A percentile compares a stretch with the other conserved stretches of the same genome.
Evolutionary conservation across 129 eudicot genomes (phyloP).

Genomic region (Arctium lappa): DNA sequence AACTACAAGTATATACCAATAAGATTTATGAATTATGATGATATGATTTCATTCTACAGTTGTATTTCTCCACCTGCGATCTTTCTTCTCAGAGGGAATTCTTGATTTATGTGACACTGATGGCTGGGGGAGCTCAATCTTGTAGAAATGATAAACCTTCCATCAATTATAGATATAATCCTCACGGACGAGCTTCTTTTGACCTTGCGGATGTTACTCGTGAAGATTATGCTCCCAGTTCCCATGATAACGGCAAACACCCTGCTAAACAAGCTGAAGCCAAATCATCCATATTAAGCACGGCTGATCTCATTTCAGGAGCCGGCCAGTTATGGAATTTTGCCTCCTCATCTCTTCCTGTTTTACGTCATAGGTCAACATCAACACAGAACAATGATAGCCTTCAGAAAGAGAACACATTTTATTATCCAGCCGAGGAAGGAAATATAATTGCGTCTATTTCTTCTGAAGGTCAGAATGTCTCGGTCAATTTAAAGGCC

Average conservation of each 20-base stretch:
- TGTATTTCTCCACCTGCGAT: constrained; percentile 19
- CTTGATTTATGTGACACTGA: constrained; percentile 14
- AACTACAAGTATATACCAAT: background rate
- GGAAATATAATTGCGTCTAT: constrained; percentile 30
- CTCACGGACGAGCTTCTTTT: constrained; percentile 41
- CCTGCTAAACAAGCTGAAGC: constrained; percentile 30
- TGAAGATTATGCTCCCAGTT: constrained; percentile 32
- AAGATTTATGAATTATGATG: background rate
- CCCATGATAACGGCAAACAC: constrained; percentile 31
- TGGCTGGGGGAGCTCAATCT: constrained; percentile 45
- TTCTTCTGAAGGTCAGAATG: constrained; percentile 33
- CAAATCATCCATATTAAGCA: constrained; percentile 45
- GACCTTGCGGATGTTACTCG: constrained; percentile 41
- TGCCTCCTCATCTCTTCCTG: constrained; percentile 59
- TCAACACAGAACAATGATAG: constrained; percentile 20
- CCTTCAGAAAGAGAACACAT: constrained; percentile 28
- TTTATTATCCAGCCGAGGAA: constrained; percentile 35
- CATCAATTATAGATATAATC: constrained; percentile 48
- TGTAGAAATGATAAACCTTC: constrained; percentile 43
- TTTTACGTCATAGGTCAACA: constrained; percentile 38
- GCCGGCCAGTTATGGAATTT: constrained; percentile 59
- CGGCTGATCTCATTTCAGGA: constrained; percentile 66
- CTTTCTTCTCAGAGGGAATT: constrained; percentile 12
- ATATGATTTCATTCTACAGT: constrained; percentile 40
- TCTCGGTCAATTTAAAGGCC: constrained; percentile 28